Conservation (phyloP, 148 eudicot genomes). For the Limonium bicolor region DNA sequence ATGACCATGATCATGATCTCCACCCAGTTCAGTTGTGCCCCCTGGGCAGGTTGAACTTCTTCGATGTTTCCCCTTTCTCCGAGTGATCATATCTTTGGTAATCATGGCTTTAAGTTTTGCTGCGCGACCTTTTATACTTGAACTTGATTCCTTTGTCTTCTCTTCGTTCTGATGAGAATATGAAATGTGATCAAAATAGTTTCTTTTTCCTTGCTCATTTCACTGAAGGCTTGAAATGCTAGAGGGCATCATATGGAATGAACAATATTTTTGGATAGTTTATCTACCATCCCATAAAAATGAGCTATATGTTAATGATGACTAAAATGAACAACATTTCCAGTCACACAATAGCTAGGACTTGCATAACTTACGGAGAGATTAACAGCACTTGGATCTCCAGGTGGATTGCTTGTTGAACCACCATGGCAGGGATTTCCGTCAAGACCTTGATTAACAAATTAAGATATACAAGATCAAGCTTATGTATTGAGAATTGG, state of each 20-base stretch:
- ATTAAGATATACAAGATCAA: too few relatives aligned
- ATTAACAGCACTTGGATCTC: too few relatives aligned
- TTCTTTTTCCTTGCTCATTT: background rate
- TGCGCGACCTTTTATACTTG: conserved; percentile 28
- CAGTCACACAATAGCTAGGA: background rate
- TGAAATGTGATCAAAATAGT: background rate
- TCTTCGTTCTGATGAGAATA: conserved; percentile 22
- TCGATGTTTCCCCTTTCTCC: conserved; percentile 37
- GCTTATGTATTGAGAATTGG: too few relatives aligned
- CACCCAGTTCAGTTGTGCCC: conserved; percentile 4
- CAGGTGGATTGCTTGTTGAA: too few relatives aligned
- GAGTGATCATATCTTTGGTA: conserved; percentile 32
- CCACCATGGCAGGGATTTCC: too few relatives aligned
- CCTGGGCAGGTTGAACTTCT: conserved; percentile 49
- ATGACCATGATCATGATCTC: conserved; percentile 8
- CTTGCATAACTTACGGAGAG: too few relatives aligned
- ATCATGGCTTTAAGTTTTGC: conserved; percentile 41
- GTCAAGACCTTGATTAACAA: too few relatives aligned
- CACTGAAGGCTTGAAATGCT: background rate
- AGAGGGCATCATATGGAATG: background rate
- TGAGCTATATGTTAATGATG: background rate
- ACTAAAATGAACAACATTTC: background rate
- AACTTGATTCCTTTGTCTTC: conserved; percentile 2
- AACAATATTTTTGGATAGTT: background rate
- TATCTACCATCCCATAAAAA: background rate